Percentiles rank a stretch among this genome's conserved stretches.
These are phyloP conservation scores for Aspergillus diversus DNA, from an alignment of 495 filamentous ascomycete species.

Conservation along the genomic window DNA sequence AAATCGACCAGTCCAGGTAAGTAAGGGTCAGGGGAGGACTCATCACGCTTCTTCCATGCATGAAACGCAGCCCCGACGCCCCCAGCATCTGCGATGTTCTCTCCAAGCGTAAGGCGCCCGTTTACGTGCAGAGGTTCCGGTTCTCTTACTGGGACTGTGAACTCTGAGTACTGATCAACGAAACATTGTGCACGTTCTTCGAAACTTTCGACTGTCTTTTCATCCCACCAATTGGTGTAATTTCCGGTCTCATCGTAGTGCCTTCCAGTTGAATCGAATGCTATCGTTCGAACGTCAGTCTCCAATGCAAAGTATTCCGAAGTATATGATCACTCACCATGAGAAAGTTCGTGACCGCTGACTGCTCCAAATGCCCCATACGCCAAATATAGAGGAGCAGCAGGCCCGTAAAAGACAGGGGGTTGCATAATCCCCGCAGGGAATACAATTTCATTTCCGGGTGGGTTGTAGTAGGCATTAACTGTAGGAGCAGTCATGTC, in stretches of 20 bases:
- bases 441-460: constrained; percentile 71
- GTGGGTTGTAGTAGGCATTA: constrained; percentile 68
- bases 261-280: constrained; percentile 71
- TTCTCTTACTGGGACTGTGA: constrained; percentile 57
- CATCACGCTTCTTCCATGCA: constrained; percentile 66
- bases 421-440: constrained; percentile 75
- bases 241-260: constrained; percentile 71
- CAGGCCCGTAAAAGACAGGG: constrained; percentile 64
- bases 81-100: constrained; percentile 79
- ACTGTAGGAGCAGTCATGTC: constrained; percentile 63
- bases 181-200: constrained; percentile 70
- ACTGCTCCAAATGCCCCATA: constrained; percentile 75
- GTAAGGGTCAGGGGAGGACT: constrained; percentile 53
- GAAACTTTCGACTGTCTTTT: constrained; percentile 64
- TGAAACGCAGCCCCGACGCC: constrained; percentile 67
- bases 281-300: constrained; percentile 29
- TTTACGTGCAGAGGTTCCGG: constrained; percentile 67
- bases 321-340: constrained; percentile 44
- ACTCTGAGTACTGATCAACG: constrained; percentile 68
- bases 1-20: constrained; percentile 69
- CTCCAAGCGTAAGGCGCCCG: constrained; percentile 67
- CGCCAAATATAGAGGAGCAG: constrained; percentile 64
- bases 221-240: constrained; percentile 72
- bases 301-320: neutral
- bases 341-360: constrained; percentile 73